Evolutionary conservation across 768 basidiomycete genomes (phyloP), one percentile per base, ranked within the genome.

Genomic region (Cystofilobasidium macerans): DNA sequence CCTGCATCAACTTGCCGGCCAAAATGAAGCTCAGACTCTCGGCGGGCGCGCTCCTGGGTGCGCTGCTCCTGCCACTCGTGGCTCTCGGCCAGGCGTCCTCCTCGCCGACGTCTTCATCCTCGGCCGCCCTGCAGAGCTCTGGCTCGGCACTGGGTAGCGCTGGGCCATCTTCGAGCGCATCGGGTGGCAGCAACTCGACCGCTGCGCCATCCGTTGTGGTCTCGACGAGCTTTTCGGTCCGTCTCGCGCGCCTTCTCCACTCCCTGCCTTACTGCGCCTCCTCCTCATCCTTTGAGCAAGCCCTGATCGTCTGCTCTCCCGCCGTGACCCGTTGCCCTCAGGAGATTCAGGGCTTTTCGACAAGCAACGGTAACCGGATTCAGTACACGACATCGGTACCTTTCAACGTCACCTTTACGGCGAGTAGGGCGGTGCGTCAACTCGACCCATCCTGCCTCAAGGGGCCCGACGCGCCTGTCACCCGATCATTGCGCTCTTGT

Each of bases 321-420:
- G 6, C 26, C n/a, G 5, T 30, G 9, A 3, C 30, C 14, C 32
- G 14, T 30, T 28, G 28, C n/a, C 22, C 45, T 47, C 51, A 54
- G 51, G 32, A 12, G 18, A 4, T 54, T 8, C 51, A 54, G 30
- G 16, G 18, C 24, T 3, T 60, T 24, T 16, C 40, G 5, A 14
- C 32, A 6, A 30, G 26, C 42, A 60, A 20, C 22, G 58, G 58
- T 12, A 60, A 9, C 30, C 36, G 58, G 1, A 13, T 60, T 18
- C 26, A 36, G 18, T 7, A 42, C 26, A 42, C 35, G 1, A 13
- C 51, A 1, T 42, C 36, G 6, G 62, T 63, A 2, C 38, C 51
- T 12, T 9, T 56, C 38, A 63, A 63, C 62, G 9, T 56, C 26
- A 63, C 62, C 3, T 40, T 63, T 30, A 42, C 40, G 7, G 47